phyloP scores from a whole-genome alignment of 1,284 basidiomycete genomes.

The Mycena citricolor region DNA sequence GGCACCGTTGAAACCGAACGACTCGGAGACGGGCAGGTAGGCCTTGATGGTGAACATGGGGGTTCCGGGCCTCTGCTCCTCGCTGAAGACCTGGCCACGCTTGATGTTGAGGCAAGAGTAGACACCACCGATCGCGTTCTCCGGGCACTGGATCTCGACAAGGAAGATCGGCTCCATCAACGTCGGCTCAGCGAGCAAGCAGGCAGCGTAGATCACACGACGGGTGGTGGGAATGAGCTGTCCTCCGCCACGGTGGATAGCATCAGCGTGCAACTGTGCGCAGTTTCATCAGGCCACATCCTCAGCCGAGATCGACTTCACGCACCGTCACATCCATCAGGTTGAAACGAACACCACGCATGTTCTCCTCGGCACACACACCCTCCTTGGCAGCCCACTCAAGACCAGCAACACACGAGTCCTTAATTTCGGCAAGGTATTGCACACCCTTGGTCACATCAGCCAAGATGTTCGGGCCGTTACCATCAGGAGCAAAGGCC shows the following conservation, averaged over 20 bases:
- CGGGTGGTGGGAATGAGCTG: slow-evolving; percentile 96
- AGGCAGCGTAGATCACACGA: slow-evolving; percentile 96
- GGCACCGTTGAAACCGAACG: slow-evolving; percentile 98
- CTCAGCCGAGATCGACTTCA: slow-evolving; percentile 10
- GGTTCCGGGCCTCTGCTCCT: slow-evolving; percentile 96
- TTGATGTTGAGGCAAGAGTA: slow-evolving; percentile 86
- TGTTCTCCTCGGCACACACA: slow-evolving; percentile 95
- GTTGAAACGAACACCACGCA: slow-evolving; percentile 98
- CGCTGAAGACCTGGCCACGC: slow-evolving; percentile 95
- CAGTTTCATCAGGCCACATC: slow-evolving; percentile 1
- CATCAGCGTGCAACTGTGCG: slow-evolving; percentile 89
- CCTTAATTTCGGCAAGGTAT: slow-evolving; percentile 99
- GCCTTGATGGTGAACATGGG: slow-evolving; percentile 99
- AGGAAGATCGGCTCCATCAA: slow-evolving; percentile 98
- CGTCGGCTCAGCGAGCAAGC: slow-evolving; percentile 87
- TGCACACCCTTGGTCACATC: slow-evolving; percentile 99
- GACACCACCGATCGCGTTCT: slow-evolving; percentile 90
- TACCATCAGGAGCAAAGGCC: slow-evolving; percentile 99
- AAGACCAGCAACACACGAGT: slow-evolving; percentile 98
- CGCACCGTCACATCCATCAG: slow-evolving; percentile 92
- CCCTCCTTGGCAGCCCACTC: slow-evolving; percentile 99
- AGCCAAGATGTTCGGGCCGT: slow-evolving; percentile 95
- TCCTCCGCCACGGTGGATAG: slow-evolving; percentile 99
- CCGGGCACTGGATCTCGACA: slow-evolving; percentile 89
- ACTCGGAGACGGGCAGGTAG: slow-evolving; percentile 95